A percentile compares a stretch with the other conserved stretches of the same genome.
Evolutionary conservation across 2,329 filamentous ascomycete species (phyloP).

Genomic region (Blumeria graminis): DNA sequence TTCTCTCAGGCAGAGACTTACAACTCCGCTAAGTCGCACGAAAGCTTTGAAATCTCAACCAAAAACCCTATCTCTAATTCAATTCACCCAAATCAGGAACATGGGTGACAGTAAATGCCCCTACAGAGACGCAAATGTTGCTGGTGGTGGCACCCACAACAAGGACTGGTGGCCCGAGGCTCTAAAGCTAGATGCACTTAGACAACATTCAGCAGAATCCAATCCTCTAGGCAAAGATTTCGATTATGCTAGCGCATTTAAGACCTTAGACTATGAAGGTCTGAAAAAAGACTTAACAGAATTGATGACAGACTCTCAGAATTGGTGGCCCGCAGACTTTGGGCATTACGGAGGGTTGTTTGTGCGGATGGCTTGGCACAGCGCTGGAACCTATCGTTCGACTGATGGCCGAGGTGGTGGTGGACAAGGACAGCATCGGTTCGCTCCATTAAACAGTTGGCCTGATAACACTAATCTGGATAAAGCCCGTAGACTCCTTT

Average conservation of each 20-base stretch:
- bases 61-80: too few relatives aligned
- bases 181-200: conserved; percentile 45
- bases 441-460: conserved; percentile 63
- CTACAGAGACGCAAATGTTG: conserved; percentile 7
- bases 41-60: too few relatives aligned
- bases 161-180: conserved; percentile 51
- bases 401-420: conserved; percentile 52
- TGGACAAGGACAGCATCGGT: conserved; percentile 52
- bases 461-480: conserved; percentile 57
- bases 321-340: conserved; percentile 65
- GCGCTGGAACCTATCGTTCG: conserved; percentile 54
- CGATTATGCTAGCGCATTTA: conserved; percentile 50
- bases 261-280: conserved; percentile 42
- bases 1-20: too few relatives aligned
- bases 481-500: conserved; percentile 57
- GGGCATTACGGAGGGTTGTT: conserved; percentile 64
- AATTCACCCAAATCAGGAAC: conserved; percentile 2
- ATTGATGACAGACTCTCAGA: conserved; percentile 55
- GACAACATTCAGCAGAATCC: conserved; percentile 38
- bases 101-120: conserved; percentile 9
- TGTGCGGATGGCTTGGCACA: conserved; percentile 63
- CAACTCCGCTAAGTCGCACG: too few relatives aligned
- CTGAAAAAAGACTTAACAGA: conserved; percentile 50
- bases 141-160: conserved; percentile 41
- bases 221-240: conserved; percentile 41